Evolutionary conservation across 805 yeast species (phyloP).

Genomic region (Jamesozyma rosinii): DNA sequence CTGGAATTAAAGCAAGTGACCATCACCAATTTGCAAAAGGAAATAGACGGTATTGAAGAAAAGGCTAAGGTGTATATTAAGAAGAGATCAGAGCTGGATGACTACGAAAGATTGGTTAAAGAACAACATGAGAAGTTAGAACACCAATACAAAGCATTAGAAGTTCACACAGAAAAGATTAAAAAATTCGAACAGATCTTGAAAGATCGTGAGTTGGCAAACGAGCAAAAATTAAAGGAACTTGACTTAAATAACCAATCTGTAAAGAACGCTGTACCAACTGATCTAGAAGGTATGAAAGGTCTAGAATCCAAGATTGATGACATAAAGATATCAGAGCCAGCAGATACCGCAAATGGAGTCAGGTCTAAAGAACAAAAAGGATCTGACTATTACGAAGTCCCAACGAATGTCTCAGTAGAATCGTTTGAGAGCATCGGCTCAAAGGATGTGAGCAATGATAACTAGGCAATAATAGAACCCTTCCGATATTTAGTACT

Average conservation of each 20-base stretch:
- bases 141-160: slow-evolving; percentile 22
- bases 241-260: slow-evolving; percentile 41
- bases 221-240: slow-evolving; percentile 66
- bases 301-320: background rate
- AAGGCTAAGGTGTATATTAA: slow-evolving; percentile 19
- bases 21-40: slow-evolving; percentile 33
- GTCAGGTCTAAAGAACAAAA: background rate
- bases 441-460: background rate
- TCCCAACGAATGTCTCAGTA: slow-evolving; percentile 2
- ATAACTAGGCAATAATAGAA: background rate
- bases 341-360: background rate
- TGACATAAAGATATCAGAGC: slow-evolving; percentile 6
- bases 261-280: background rate
- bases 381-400: slow-evolving; percentile 1
- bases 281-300: background rate
- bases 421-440: slow-evolving; percentile 4
- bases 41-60: slow-evolving; percentile 28
- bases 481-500: too few relatives aligned
- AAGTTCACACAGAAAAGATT: slow-evolving; percentile 10
- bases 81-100: slow-evolving; percentile 28
- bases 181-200: slow-evolving; percentile 1
- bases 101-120: slow-evolving; percentile 24
- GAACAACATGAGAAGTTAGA: slow-evolving; percentile 29
- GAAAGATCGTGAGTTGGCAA: slow-evolving; percentile 27
- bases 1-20: slow-evolving; percentile 49